Evolutionary conservation across 1,139 yeast species (phyloP).

Genomic region (Yarrowia galli): DNA sequence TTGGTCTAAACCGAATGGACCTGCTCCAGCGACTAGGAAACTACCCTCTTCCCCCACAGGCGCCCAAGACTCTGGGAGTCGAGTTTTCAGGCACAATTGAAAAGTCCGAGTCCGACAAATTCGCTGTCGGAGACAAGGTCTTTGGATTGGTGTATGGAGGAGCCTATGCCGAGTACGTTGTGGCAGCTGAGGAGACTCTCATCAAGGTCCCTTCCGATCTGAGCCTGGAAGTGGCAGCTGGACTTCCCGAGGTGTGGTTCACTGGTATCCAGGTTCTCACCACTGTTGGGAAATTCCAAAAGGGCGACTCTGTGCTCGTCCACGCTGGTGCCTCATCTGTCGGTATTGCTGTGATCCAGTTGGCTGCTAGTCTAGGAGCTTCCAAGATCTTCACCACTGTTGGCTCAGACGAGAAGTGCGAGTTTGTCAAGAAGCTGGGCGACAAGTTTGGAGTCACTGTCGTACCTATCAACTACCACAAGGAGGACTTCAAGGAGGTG

Average conservation of each 20-base stretch:
- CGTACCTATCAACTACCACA: constrained; percentile 48
- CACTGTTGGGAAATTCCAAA: constrained; percentile 46
- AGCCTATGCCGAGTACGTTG: constrained; percentile 52
- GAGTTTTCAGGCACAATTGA: constrained; percentile 51
- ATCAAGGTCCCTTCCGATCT: constrained; percentile 46
- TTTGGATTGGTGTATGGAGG: constrained; percentile 53
- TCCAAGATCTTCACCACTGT: constrained; percentile 50
- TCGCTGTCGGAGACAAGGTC: constrained; percentile 50
- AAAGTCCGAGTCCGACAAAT: constrained; percentile 42
- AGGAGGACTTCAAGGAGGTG: constrained; percentile 45
- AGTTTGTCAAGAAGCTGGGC: constrained; percentile 42
- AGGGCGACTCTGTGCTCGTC: constrained; percentile 48
- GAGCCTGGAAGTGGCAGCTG: constrained; percentile 48
- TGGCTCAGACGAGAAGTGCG: constrained; percentile 46
- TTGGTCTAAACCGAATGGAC: constrained; percentile 52
- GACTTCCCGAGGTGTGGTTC: constrained; percentile 52
- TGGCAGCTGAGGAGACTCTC: constrained; percentile 46
- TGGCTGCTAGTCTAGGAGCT: constrained; percentile 52
- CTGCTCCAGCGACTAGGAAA: constrained; percentile 46
- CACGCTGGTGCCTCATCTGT: constrained; percentile 52
- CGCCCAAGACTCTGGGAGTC: constrained; percentile 49
- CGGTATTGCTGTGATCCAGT: constrained; percentile 51
- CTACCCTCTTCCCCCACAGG: constrained; percentile 49
- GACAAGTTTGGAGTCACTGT: constrained; percentile 44
- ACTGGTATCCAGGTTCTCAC: constrained; percentile 51